A percentile compares a stretch with the other conserved stretches of the same genome.
phyloP scores from a whole-genome alignment of 177 flowering plant species.

The Vitis hybrid region DNA sequence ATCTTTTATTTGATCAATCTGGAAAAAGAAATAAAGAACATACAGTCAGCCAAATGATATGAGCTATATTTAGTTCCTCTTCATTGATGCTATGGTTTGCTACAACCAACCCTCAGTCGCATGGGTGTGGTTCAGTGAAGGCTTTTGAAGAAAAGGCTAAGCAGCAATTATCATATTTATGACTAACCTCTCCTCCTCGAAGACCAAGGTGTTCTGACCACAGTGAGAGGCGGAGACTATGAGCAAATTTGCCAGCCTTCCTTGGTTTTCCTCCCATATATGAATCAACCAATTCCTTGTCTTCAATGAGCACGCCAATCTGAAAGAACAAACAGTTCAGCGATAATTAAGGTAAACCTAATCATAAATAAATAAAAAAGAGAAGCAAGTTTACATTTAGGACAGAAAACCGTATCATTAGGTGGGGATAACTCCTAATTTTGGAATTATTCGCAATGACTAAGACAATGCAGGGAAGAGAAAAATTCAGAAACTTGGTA shows the following conservation, averaged over 20 bases:
- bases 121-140: too few relatives aligned
- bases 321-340: slow-evolving; percentile 24
- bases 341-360: not conserved
- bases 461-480: too few relatives aligned
- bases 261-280: slow-evolving; percentile 75
- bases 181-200: slow-evolving; percentile 69
- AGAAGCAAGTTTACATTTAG: too few relatives aligned
- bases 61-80: not conserved
- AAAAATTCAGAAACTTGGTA: too few relatives aligned
- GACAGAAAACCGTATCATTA: too few relatives aligned
- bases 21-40: slow-evolving; percentile 14
- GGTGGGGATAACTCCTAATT: too few relatives aligned
- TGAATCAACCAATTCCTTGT: slow-evolving; percentile 73
- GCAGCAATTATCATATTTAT: slow-evolving; percentile 5
- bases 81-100: too few relatives aligned
- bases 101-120: too few relatives aligned
- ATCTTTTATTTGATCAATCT: slow-evolving; percentile 63
- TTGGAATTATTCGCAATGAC: too few relatives aligned
- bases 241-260: slow-evolving; percentile 93
- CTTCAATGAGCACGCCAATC: slow-evolving; percentile 95
- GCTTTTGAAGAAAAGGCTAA: not conserved
- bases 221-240: slow-evolving; percentile 80
- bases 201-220: slow-evolving; percentile 99
- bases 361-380: not conserved
- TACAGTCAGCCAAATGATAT: slow-evolving; percentile 1